phyloP scores from a whole-genome alignment of 331 rosid species.

The Ulmus americana region DNA sequence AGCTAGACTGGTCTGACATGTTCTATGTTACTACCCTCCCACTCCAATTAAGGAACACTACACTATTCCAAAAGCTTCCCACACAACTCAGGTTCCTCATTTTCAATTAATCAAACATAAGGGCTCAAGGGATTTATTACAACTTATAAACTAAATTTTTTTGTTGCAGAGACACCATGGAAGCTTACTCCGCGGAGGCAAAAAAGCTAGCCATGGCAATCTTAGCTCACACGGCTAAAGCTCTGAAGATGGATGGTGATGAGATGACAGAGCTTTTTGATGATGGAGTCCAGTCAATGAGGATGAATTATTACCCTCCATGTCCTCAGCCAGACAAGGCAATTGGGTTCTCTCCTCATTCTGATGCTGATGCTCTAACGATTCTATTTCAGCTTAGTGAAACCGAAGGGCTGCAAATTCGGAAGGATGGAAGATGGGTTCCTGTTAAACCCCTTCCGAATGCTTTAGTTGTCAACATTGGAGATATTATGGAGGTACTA shows the following conservation, averaged over 20 bases:
- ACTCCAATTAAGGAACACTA: conserved; percentile 7
- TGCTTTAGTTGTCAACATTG: not conserved
- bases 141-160: too few relatives aligned
- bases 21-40: conserved; percentile 30
- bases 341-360: conserved; percentile 40
- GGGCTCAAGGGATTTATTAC: too few relatives aligned
- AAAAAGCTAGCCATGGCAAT: conserved; percentile 26
- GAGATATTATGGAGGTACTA: conserved; percentile 18
- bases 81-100: conserved; percentile 25
- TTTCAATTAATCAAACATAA: too few relatives aligned
- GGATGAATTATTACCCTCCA: conserved; percentile 48
- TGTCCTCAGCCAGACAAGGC: conserved; percentile 50
- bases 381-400: conserved; percentile 26
- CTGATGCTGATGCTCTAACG: conserved; percentile 44
- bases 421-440: not conserved
- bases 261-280: conserved; percentile 37
- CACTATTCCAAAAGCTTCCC: conserved; percentile 28
- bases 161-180: conserved; percentile 31
- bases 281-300: conserved; percentile 34
- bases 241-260: conserved; percentile 33
- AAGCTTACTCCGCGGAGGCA: conserved; percentile 28
- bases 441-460: not conserved
- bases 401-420: not conserved
- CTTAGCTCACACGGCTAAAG: conserved; percentile 28
- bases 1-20: conserved; percentile 44